phyloP scores from a whole-genome alignment of 345 rosid species.

The Sonneratia caseolaris region DNA sequence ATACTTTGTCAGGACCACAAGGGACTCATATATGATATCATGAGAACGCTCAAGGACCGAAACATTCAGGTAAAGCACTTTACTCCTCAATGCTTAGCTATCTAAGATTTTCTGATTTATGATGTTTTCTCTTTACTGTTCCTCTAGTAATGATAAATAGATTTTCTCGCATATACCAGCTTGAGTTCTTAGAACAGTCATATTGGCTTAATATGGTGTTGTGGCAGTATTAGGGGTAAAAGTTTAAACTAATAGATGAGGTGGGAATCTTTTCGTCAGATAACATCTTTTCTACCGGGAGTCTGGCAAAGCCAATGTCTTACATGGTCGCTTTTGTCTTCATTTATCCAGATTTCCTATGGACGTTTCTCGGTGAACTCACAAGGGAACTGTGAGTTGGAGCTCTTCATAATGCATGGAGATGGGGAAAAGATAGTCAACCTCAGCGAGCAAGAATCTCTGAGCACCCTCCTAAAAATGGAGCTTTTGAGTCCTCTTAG shows the following conservation, averaged over 20 bases:
- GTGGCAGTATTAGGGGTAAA: too few species aligned
- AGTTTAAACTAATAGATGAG: too few species aligned
- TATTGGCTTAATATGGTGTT: background rate
- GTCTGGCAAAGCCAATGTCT: too few species aligned
- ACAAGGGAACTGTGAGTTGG: constrained; percentile 40
- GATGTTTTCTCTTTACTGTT: too few species aligned
- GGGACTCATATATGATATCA: constrained; percentile 58
- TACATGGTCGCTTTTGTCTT: background rate
- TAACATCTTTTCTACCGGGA: too few species aligned
- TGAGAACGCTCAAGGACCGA: constrained; percentile 59
- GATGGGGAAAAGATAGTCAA: constrained; percentile 60
- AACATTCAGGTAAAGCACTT: constrained; percentile 39
- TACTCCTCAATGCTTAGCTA: background rate
- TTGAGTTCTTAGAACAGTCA: background rate
- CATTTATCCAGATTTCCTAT: constrained; percentile 36
- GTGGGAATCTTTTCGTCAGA: too few species aligned
- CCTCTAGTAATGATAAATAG: background rate
- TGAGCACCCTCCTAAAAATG: constrained; percentile 52
- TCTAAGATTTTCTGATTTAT: background rate
- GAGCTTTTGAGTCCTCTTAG: constrained; percentile 53
- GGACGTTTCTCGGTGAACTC: constrained; percentile 49
- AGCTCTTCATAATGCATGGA: constrained; percentile 49
- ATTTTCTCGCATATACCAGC: background rate
- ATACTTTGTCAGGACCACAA: constrained; percentile 59
- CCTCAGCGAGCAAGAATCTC: constrained; percentile 40